Base-by-base conservation (phyloP, 345 rosid species). In the Cardamine resedifolia region DNA sequence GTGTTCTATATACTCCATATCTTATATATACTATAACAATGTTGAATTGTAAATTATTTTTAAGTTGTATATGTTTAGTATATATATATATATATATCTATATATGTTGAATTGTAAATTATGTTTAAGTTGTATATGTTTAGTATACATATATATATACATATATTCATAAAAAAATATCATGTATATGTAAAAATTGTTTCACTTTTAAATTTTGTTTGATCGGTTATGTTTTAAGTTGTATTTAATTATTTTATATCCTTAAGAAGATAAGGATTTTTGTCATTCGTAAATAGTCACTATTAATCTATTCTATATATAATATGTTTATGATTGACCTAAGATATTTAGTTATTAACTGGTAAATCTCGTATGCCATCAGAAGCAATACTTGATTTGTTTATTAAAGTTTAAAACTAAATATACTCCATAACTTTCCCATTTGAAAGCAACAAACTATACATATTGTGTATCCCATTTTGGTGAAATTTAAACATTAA, bases 401-500 rank as follows among this genome's bases (percentile, higher is more conserved):
- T 64, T 43, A 33, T 23, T 18, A 33, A n/a, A n/a, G n/a, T n/a
- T n/a, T n/a, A n/a, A 16, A 57, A 10, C 7, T 18, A 38, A 36
- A 39, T 39, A 8, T 20, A 39, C n/a, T 12, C n/a, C 44, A n/a
- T 43, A 50, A 38, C 6, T 60, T 52, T 26, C 48, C 4, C 10
- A 24, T 45, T 45, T 63, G 36, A 47, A 62, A 62, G 51, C 48
- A 53, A 55, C 43, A 75, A 36, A 20, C 14, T 9, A 56, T 50
- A 6, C 23, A 27, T 21, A 18, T 9, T 16, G 7, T 21, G 23
- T 26, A 47, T 44, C 39, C 16, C 60, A 66, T 26, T 36, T 48
- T 65, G 52, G 60, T 58, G 43, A 64, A 53, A 58, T 33, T 53
- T 45, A 55, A 69, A 47, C 33, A 63, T 55, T 24, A 34, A 51